Evolutionary conservation across 805 yeast genomes (phyloP).

Genomic region (Pichia phayaonensis): DNA sequence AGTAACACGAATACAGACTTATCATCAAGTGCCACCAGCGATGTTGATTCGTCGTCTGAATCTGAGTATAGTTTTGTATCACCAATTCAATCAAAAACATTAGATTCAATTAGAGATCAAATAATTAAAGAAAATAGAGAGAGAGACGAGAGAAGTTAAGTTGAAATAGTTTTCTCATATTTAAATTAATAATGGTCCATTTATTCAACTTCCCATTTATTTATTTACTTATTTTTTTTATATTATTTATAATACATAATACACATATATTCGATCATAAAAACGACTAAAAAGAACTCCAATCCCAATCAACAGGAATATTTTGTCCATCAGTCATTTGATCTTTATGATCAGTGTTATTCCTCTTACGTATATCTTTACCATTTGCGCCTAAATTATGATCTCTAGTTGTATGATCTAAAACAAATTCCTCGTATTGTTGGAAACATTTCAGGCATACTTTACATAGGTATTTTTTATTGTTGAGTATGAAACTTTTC

Average conservation of each 20-base stretch:
- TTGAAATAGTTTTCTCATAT: no score
- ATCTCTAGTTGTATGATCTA: conserved; percentile 24
- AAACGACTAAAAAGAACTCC: conserved; percentile 29
- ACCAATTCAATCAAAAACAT: conserved; percentile 1
- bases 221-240: neutral
- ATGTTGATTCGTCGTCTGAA: conserved; percentile 12
- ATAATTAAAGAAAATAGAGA: conserved; percentile 26
- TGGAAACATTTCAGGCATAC: conserved; percentile 29
- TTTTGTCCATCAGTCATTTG: conserved; percentile 7
- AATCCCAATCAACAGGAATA: conserved; percentile 33
- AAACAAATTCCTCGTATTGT: conserved; percentile 28
- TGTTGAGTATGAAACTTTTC: neutral
- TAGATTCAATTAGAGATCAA: conserved; percentile 22
- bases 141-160: conserved; percentile 10
- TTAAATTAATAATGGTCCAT: neutral
- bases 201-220: neutral
- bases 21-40: conserved; percentile 25
- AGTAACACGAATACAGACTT: conserved; percentile 26
- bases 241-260: neutral
- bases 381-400: conserved; percentile 19
- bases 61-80: conserved; percentile 9
- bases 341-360: conserved; percentile 14
- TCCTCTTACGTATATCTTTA: conserved; percentile 10
- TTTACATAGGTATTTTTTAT: conserved; percentile 27
- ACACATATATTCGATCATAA: neutral